Evolutionary conservation across 805 yeast genomes (phyloP), one percentile per base, ranked within the genome.

Genomic region (Myxozyma neglecta): DNA sequence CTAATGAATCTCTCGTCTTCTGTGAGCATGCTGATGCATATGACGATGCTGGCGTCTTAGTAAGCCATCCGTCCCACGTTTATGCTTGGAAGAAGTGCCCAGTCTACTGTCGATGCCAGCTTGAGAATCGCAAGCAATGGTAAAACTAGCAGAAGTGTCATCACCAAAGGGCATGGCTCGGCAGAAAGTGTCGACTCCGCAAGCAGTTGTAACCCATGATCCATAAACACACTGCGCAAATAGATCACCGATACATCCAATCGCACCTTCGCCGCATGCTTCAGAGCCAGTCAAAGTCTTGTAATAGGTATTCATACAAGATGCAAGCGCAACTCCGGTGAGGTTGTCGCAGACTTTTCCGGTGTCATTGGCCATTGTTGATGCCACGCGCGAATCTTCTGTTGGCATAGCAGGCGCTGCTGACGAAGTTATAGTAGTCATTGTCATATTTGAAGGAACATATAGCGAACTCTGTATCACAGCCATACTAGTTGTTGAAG

Each of bases 121-220:
- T 16, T 53, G 50, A 32, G 66, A 43, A 46, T 64, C 67, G 49
- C 67, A 64, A n/a, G 65, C 59, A 16, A 64, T 58, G 11, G 55
- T 43, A 18, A 50, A 52, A 14, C 20, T 20, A 24, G 48, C 37
- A 14, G 50, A 29, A 20, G 46, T 16, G 35, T 34, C 64, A 40
- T 65, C 66, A n/a, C 73, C 70, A 50, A 74, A 75, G 57, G 75
- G 77, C 42, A 70, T 69, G 29, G 89, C 87, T 66, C 76, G 80
- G 73, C 90, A 86, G 1, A 83, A 77, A 2, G 90, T 85, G 50
- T 87, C 87, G 1, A 80, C 74, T n/a, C 87, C 82, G 75, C 90
- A 86, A 44, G 73, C 77, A 69, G 79, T 77, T 18, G 68, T 70
- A 13, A 82, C 86, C 90, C 90, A 86, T 29, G 72, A 60, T 44